Percentiles rank a stretch among this genome's conserved stretches.
Conservation (phyloP, 129 eudicot species). For the Silybum marianum region DNA sequence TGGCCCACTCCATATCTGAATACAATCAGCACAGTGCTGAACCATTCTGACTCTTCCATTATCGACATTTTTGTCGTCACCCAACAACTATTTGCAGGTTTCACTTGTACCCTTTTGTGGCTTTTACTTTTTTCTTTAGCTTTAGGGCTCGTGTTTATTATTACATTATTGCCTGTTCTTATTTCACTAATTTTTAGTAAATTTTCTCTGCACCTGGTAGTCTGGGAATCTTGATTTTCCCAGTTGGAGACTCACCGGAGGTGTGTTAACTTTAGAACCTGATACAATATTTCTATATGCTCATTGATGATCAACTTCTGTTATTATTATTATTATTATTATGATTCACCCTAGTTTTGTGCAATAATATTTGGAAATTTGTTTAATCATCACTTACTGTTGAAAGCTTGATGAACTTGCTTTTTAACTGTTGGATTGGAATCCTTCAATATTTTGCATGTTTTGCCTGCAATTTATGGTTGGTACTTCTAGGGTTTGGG, state of each 20-base stretch:
- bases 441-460: background rate
- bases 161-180: constrained; percentile 16
- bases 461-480: background rate
- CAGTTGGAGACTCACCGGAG: constrained; percentile 71
- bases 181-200: constrained; percentile 30
- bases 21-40: background rate
- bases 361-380: constrained; percentile 21
- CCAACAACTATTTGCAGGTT: constrained; percentile 30
- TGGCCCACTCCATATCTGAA: constrained; percentile 70
- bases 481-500: background rate
- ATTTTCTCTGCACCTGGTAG: constrained; percentile 79
- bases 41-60: constrained; percentile 17
- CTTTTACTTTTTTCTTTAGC: background rate
- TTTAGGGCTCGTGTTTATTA: background rate
- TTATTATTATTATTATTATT: background rate
- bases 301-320: constrained; percentile 23
- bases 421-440: background rate
- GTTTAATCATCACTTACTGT: background rate
- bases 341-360: constrained; percentile 20
- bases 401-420: constrained; percentile 14
- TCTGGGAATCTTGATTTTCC: constrained; percentile 41
- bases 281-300: constrained; percentile 27
- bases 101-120: constrained; percentile 10
- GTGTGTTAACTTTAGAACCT: constrained; percentile 57
- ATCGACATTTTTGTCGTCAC: constrained; percentile 21